Conservation (phyloP, 2,329 filamentous ascomycete genomes). For the Fusarium chaquense region DNA sequence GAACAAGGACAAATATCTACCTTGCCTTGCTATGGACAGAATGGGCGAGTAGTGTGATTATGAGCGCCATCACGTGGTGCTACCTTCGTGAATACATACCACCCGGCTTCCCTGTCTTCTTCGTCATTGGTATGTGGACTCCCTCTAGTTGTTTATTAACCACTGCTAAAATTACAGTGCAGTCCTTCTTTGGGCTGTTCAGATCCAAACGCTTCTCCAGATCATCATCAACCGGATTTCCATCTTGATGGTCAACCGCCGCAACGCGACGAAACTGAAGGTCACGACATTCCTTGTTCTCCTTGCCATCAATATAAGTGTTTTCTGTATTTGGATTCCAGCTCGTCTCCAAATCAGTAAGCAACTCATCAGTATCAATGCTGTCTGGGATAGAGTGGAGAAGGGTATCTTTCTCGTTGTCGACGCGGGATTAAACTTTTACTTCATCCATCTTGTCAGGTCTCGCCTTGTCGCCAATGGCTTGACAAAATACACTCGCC, state of each 20-base stretch:
- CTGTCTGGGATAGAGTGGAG: slow-evolving; percentile 65
- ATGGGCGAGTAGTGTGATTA: slow-evolving; percentile 43
- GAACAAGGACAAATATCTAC: slow-evolving; percentile 42
- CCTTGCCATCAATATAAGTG: slow-evolving; percentile 62
- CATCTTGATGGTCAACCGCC: slow-evolving; percentile 59
- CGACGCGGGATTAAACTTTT: slow-evolving; percentile 63
- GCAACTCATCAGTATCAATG: slow-evolving; percentile 59
- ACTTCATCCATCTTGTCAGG: slow-evolving; percentile 64
- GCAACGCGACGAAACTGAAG: slow-evolving; percentile 56
- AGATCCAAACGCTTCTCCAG: slow-evolving; percentile 65
- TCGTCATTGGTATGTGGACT: slow-evolving; percentile 38
- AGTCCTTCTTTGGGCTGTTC: slow-evolving; percentile 55
- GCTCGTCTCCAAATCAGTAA: slow-evolving; percentile 60
- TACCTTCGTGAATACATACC: slow-evolving; percentile 45
- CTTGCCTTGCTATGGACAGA: slow-evolving; percentile 45
- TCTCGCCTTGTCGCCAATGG: slow-evolving; percentile 60
- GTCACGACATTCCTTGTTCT: slow-evolving; percentile 59
- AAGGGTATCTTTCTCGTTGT: slow-evolving; percentile 65
- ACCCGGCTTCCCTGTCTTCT: slow-evolving; percentile 43
- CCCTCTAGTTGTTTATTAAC: accelerated
- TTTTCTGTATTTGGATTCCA: slow-evolving; percentile 67
- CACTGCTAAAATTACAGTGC: not conserved
- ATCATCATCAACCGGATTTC: slow-evolving; percentile 68
- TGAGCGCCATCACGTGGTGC: slow-evolving; percentile 47
- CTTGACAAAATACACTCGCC: slow-evolving; percentile 61